Evolutionary conservation across 352 stramenopile species (phyloP).

Genomic region (Lagenidium sp.): DNA sequence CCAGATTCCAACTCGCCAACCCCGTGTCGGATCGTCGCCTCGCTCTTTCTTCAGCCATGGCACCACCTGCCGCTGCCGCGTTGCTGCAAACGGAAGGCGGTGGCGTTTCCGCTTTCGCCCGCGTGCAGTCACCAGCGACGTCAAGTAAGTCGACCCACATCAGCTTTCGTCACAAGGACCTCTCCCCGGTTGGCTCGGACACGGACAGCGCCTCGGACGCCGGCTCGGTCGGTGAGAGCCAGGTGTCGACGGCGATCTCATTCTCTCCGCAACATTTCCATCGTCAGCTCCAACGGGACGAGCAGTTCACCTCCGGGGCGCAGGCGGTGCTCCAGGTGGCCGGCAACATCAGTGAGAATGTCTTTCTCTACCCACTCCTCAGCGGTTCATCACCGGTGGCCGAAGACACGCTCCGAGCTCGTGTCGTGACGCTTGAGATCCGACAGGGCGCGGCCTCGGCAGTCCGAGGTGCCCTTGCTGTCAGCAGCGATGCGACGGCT

Average conservation of each 20-base stretch:
- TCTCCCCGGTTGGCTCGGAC: slow-evolving; percentile 11
- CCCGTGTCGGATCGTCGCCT: neutral
- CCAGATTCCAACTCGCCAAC: neutral
- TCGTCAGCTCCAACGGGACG: slow-evolving; percentile 24
- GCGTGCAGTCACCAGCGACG: no score
- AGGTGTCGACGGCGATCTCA: slow-evolving; percentile 1
- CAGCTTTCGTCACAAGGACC: slow-evolving; percentile 7
- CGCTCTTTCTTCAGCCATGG: neutral
- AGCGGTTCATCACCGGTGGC: slow-evolving; percentile 3
- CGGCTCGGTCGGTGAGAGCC: slow-evolving; percentile 1
- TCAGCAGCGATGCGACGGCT: slow-evolving; percentile 32
- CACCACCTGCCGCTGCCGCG: no score
- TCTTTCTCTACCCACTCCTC: slow-evolving; percentile 59
- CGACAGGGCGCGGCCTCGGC: slow-evolving; percentile 38
- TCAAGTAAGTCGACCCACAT: no score
- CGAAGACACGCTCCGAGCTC: slow-evolving; percentile 22
- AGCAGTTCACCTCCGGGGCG: slow-evolving; percentile 45
- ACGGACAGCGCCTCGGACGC: slow-evolving; percentile 5
- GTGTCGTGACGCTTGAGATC: slow-evolving; percentile 55
- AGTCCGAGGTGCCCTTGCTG: slow-evolving; percentile 47
- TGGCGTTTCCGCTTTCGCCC: no score
- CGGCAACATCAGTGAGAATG: slow-evolving; percentile 41
- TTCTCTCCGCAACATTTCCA: slow-evolving; percentile 21
- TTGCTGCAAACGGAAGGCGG: no score
- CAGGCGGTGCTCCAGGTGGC: slow-evolving; percentile 50